These are phyloP conservation scores for Papiliotrema laurentii DNA, from an alignment of 1,284 basidiomycete genomes.

Conservation along the genomic window DNA sequence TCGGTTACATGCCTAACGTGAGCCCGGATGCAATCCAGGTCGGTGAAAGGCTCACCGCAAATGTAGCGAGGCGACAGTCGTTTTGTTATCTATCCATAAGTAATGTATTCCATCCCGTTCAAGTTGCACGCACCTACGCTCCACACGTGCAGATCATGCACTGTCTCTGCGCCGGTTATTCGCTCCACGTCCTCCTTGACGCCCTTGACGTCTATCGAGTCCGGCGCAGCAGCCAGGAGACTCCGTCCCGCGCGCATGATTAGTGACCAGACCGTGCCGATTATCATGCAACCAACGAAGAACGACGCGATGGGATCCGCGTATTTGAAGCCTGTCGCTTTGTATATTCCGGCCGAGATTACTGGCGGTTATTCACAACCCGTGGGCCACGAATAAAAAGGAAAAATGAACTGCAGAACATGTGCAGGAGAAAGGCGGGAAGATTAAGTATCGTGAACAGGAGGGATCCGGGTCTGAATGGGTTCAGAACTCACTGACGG, in stretches of 20 bases:
- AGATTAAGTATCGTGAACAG: too few species aligned
- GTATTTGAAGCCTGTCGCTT: not conserved
- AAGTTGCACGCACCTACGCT: not conserved
- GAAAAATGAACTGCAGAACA: too few species aligned
- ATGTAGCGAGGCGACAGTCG: not conserved
- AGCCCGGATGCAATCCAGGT: not conserved
- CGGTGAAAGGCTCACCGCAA: not conserved
- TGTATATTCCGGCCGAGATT: not conserved
- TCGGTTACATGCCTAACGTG: not conserved
- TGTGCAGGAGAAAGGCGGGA: too few species aligned
- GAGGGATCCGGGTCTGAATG: too few species aligned
- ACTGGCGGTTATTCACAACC: not conserved
- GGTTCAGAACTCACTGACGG: not conserved
- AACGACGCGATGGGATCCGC: not conserved
- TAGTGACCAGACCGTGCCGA: not conserved
- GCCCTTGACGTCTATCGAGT: conserved; percentile 45
- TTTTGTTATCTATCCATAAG: not conserved
- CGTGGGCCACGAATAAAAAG: too few species aligned
- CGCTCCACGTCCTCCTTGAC: conserved; percentile 62
- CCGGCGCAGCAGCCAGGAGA: not conserved
- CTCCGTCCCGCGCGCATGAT: not conserved
- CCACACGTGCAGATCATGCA: not conserved
- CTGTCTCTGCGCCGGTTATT: not conserved
- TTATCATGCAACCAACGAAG: not conserved
- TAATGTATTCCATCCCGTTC: not conserved